A percentile compares a stretch with the other conserved stretches of the same genome.
phyloP scores from a whole-genome alignment of 1,139 yeast species.

The Protomyces pachydermus region DNA sequence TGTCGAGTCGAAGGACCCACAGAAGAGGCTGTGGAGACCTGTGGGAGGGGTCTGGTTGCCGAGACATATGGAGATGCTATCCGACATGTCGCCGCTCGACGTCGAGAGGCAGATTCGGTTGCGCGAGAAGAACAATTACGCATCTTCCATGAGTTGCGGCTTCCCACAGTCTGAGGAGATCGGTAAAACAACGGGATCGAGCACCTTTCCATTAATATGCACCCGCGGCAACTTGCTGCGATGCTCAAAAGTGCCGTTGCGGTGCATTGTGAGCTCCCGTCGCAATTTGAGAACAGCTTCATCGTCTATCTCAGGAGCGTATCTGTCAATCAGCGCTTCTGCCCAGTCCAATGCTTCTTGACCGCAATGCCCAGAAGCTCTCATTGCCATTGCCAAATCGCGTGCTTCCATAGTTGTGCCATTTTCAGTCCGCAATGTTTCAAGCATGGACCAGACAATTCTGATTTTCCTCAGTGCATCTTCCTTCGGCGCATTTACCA shows the following conservation, averaged over 20 bases:
- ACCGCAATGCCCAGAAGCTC: constrained; percentile 1
- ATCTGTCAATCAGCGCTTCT: background rate
- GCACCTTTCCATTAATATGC: no score
- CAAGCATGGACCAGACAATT: constrained; percentile 2
- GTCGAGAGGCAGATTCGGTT: constrained; percentile 9
- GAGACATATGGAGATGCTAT: constrained; percentile 24
- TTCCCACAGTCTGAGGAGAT: background rate
- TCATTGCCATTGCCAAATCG: constrained; percentile 9
- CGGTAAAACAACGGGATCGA: no score
- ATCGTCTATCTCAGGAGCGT: background rate
- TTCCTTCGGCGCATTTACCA: background rate
- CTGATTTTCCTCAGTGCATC: background rate
- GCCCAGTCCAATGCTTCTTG: background rate
- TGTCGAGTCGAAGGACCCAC: background rate
- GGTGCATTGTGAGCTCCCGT: background rate
- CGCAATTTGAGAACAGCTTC: background rate
- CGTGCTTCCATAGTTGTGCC: background rate
- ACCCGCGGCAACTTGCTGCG: background rate
- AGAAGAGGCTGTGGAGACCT: background rate
- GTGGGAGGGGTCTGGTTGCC: constrained; percentile 12
- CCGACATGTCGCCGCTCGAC: constrained; percentile 19
- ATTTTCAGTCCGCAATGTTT: background rate
- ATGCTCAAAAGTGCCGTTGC: background rate
- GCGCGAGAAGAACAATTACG: constrained; percentile 8
- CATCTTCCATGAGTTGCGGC: constrained; percentile 4